Evolutionary conservation across 495 filamentous ascomycete genomes (phyloP), one percentile per base, ranked within the genome.

Genomic region (Penicillium verhagenii): DNA sequence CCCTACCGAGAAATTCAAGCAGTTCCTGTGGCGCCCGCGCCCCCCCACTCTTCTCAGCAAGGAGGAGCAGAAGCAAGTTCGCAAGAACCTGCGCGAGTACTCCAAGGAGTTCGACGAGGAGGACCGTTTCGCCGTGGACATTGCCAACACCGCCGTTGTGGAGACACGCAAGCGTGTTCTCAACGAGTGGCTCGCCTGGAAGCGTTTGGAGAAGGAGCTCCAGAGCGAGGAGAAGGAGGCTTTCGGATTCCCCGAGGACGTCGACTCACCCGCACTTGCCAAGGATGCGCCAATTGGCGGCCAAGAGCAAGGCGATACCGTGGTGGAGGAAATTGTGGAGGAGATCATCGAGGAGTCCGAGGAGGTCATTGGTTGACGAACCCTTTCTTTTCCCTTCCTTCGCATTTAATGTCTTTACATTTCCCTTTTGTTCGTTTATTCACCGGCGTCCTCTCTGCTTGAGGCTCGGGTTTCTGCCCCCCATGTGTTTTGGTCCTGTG

Each of bases 51-150:
- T 97, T 47, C 88, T 98, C 52, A 83, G 82, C 74, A 92, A 91
- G 71, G 90, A 96, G 60, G 91, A 97, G 79, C 93, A 97, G 79
- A 96, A 97, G 80, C 80, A 86, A 62, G 91, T 97, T 66, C 95
- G 95, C 76, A 96, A 96, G 84, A 97, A 96, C 77, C 87, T 98
- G 42, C 88, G 93, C 42, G 94, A 97, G 74, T 97, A 96, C 83
- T 89, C 85, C 67, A 88, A 88, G 71, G 76, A 90, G 52, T 98
- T 98, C 76, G 95, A 97, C 55, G 89, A 94, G 74, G 89, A 96
- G 72, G 94, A 97, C 72, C 84, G 86, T 60, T 90, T 92, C 59
- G 91, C 91, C 59, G 90, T 91, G 70, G 90, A 90, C 60, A 90
- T 90, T 51, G 94, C 92, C 64, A 92, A 96, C 75, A 85, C 91